phyloP scores from a whole-genome alignment of 345 rosid species.

The Salix arbutifolia region DNA sequence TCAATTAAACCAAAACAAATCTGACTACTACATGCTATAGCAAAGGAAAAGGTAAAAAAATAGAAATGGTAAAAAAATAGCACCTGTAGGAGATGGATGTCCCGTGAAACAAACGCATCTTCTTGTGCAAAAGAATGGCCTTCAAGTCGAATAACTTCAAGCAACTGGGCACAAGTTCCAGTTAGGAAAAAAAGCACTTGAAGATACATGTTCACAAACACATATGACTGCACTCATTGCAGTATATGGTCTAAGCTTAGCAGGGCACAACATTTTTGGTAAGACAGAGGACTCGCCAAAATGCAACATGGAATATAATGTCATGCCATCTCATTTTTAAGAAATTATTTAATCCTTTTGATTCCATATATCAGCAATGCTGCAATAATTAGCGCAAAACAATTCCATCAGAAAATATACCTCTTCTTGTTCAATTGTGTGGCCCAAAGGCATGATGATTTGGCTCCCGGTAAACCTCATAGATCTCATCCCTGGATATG shows the following conservation, averaged over 20 bases:
- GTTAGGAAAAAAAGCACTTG: not conserved
- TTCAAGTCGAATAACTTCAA: conserved; percentile 91
- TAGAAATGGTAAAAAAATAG: not conserved
- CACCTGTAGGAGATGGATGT: conserved; percentile 96
- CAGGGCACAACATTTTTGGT: not conserved
- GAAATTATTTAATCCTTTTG: not conserved
- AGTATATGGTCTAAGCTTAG: not conserved
- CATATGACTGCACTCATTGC: not conserved
- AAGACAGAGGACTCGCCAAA: not conserved
- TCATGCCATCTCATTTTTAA: not conserved
- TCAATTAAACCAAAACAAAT: not conserved
- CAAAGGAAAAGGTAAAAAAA: not conserved
- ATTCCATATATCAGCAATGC: not conserved
- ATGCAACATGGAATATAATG: not conserved
- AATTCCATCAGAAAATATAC: conserved; percentile 34
- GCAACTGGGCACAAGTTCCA: conserved; percentile 44
- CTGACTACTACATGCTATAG: not conserved
- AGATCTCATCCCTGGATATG: conserved; percentile 90
- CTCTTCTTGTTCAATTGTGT: conserved; percentile 97
- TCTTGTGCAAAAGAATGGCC: conserved; percentile 92
- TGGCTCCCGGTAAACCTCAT: conserved; percentile 95
- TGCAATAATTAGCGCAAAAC: not conserved
- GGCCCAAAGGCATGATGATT: conserved; percentile 93
- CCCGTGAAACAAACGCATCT: conserved; percentile 87
- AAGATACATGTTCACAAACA: not conserved